Percentiles rank a stretch among this genome's conserved stretches.
Conservation (phyloP, 768 basidiomycete genomes). For the Lactarius quietus region DNA sequence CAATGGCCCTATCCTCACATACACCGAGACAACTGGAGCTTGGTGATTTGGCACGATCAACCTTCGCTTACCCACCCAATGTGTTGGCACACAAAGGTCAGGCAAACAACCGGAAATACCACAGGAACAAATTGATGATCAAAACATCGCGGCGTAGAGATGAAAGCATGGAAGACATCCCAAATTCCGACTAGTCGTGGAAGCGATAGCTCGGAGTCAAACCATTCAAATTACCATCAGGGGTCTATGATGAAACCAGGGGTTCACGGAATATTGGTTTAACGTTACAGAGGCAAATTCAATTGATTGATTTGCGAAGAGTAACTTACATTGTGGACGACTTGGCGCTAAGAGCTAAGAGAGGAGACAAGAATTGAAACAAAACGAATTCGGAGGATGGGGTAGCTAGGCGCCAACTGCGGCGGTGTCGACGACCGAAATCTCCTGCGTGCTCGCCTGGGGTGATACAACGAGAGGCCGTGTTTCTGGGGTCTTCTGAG, state of each 20-base stretch:
- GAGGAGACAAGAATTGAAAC: neutral
- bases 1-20: neutral
- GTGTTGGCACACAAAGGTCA: neutral
- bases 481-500: neutral
- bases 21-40: neutral
- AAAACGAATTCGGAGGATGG: too few species aligned
- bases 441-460: neutral
- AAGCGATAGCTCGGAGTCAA: neutral
- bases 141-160: neutral
- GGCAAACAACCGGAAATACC: neutral
- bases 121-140: neutral
- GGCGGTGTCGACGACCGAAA: neutral
- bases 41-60: neutral
- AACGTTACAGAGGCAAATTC: neutral
- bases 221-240: neutral
- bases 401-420: conserved; percentile 6
- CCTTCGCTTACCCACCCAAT: neutral
- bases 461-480: neutral
- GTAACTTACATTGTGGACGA: neutral
- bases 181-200: neutral
- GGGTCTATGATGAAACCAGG: conserved; percentile 5
- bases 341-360: neutral
- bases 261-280: neutral
- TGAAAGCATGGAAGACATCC: neutral
- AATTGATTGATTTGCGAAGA: neutral